Evolutionary conservation across 306 rosid species (phyloP), one percentile per base, ranked within the genome.

Genomic region (Quercus aquifolioides): DNA sequence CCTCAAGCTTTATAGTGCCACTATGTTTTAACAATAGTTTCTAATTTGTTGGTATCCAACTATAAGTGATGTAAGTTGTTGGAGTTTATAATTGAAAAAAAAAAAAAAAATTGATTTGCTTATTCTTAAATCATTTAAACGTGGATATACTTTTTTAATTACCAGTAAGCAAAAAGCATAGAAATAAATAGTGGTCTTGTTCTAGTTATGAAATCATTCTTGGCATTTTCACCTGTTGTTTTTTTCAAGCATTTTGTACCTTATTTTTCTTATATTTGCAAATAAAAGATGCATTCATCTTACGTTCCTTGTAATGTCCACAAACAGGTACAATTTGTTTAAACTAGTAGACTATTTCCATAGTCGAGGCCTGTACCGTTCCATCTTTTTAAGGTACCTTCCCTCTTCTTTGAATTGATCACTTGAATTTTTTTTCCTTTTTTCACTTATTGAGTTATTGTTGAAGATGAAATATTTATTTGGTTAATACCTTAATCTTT

Each of bases 281-380:
- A 8, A 31, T 74, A 28, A 54, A 76, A 72, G 41, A 23, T 49
- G 60, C 35, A 23, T 46, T 80, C 74, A 57, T 65, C 77, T 73
- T 55, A 30, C 20, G 68, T 81, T 80, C 30, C 54, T 84, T 79
- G 77, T 77, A 80, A 55, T 74, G 49, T 74, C 59, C 73, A 35
- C 74, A 86, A 80, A 75, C 93, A 95, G 99, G 94, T 95, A 95
- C 81, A 95, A 95, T 86, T 85, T 95, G 84, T 69, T 86, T 41
- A 88, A 86, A 56, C 78, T 95, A 23, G 52, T 91, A 18, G 98
- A 91, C 76, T 83, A 95, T 81, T 95, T 95, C 84, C 89, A 92
- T 64, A 78, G 82, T 76, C 87, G 99, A 82, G 99, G 99, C 80
- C 91, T 95, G 8, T 92, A 86, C 83, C 97, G 97, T 51, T 89